These are phyloP conservation scores for Zarea fungicola DNA, from an alignment of 2,329 filamentous ascomycete genomes.

Conservation along the genomic window DNA sequence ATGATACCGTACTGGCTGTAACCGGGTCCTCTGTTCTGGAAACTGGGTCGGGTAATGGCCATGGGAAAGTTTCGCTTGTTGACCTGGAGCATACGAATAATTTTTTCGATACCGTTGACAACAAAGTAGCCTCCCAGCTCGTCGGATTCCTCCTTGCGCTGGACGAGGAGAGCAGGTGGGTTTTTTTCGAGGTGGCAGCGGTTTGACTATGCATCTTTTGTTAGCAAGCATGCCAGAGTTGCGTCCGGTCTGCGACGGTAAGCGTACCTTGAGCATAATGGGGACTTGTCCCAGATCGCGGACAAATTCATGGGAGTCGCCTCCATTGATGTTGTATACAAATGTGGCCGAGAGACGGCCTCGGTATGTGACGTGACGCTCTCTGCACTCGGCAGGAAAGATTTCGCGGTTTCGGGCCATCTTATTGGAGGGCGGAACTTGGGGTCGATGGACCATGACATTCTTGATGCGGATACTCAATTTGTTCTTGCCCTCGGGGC, in stretches of 20 bases:
- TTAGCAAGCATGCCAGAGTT: slow-evolving; percentile 14
- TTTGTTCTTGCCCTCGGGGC: slow-evolving; percentile 60
- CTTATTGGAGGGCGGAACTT: slow-evolving; percentile 77
- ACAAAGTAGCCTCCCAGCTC: slow-evolving; percentile 96
- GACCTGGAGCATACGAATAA: slow-evolving; percentile 87
- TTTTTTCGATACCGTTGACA: slow-evolving; percentile 95
- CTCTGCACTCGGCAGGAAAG: slow-evolving; percentile 86
- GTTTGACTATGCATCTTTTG: slow-evolving; percentile 57
- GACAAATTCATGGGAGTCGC: slow-evolving; percentile 74
- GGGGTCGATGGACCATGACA: slow-evolving; percentile 75
- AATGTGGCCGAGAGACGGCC: slow-evolving; percentile 79
- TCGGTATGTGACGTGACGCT: slow-evolving; percentile 86
- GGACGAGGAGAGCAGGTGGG: slow-evolving; percentile 75
- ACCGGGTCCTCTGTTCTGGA: slow-evolving; percentile 76
- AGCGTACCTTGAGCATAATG: slow-evolving; percentile 80
- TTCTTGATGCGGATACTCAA: slow-evolving; percentile 75
- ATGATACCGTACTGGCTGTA: slow-evolving; percentile 91
- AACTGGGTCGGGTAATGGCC: slow-evolving; percentile 87
- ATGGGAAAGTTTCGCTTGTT: slow-evolving; percentile 91
- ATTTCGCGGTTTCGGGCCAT: slow-evolving; percentile 79
- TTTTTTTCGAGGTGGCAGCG: slow-evolving; percentile 85
- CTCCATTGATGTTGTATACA: slow-evolving; percentile 82
- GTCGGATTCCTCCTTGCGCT: slow-evolving; percentile 89
- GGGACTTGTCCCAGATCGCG: slow-evolving; percentile 85
- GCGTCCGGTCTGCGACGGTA: not conserved